Evolutionary conservation across 192 early-diverging fungal species (phyloP), one percentile per base, ranked within the genome.

Genomic region (Funneliformis geosporum): DNA sequence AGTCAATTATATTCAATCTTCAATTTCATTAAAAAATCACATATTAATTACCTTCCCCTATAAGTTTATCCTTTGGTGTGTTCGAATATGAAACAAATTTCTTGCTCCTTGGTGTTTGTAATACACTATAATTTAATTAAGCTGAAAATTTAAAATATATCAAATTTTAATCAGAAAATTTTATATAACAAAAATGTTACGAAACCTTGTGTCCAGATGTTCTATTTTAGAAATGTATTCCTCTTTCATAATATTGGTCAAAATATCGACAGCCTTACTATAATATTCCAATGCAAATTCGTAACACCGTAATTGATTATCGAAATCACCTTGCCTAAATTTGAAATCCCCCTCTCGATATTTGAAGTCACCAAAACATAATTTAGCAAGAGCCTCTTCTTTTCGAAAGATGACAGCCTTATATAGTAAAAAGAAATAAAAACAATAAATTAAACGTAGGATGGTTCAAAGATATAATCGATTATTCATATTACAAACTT

Each of bases 161-260:
- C 10, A 73, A 59, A 59, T 38, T n/a, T 40, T 28, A 27, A 4
- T 60, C 5, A 47, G 10, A 74, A 55, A 47, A 55, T 59, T 75
- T 79, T 43, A 33, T 50, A n/a, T 39, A 27, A 39, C 10, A 1
- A 18, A 55, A 6, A 55, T 47, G 46, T 47, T 55, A 55, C 16
- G 18, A 73, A 80, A 90, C 55, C 86, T 75, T 60, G 88, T 71
- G 5, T 83, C 80, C 18, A 83, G 68, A 23, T 82, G 72, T 79
- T 93, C 92, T 42, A 93, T 59, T 6, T 70, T 73, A 10, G 83
- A 77, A 47, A 94, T 91, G 42, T 86, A 87, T 8, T 78, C 80
- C 28, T 82, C 67, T 21, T 86, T 82, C 89, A 90, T 92, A 2
- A 92, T 79, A 42, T 88, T 76, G 8, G 83, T 81, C 7, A 93